These are phyloP conservation scores for Kazachstania sp. DNA, from an alignment of 1,139 yeast species.

Conservation along the genomic window DNA sequence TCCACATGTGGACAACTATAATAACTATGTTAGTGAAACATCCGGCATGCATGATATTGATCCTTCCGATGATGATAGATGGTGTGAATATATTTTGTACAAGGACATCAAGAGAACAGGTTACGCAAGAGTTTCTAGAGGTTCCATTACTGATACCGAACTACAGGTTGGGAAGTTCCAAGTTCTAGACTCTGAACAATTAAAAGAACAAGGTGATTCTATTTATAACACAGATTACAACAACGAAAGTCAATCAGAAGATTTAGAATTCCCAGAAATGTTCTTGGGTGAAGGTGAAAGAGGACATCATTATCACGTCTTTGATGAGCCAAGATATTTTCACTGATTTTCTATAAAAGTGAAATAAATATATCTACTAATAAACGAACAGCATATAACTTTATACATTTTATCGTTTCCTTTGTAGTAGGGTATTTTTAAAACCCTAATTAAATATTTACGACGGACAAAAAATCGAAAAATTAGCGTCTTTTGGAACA, in stretches of 20 bases:
- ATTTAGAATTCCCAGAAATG: slow-evolving; percentile 67
- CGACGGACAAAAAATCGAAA: neutral
- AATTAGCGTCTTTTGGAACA: neutral
- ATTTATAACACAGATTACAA: slow-evolving; percentile 51
- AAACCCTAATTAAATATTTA: no score
- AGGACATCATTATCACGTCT: slow-evolving; percentile 89
- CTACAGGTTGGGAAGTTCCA: slow-evolving; percentile 90
- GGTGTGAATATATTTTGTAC: slow-evolving; percentile 95
- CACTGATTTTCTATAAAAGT: neutral
- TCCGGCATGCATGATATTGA: slow-evolving; percentile 92
- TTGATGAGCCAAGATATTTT: slow-evolving; percentile 74
- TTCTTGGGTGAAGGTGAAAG: slow-evolving; percentile 92
- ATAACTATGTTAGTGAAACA: slow-evolving; percentile 74
- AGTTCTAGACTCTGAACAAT: slow-evolving; percentile 39
- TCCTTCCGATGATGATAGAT: slow-evolving; percentile 89
- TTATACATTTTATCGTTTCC: neutral
- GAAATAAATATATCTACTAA: neutral
- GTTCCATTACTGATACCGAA: slow-evolving; percentile 93
- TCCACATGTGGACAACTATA: slow-evolving; percentile 83
- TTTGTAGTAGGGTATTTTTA: no score
- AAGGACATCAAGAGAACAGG: slow-evolving; percentile 82
- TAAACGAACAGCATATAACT: neutral
- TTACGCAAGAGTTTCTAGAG: slow-evolving; percentile 87
- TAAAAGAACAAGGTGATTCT: slow-evolving; percentile 35
- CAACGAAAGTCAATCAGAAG: slow-evolving; percentile 44